Conservation (phyloP, 169 alveolate genomes). For the Plasmodium malariae region DNA sequence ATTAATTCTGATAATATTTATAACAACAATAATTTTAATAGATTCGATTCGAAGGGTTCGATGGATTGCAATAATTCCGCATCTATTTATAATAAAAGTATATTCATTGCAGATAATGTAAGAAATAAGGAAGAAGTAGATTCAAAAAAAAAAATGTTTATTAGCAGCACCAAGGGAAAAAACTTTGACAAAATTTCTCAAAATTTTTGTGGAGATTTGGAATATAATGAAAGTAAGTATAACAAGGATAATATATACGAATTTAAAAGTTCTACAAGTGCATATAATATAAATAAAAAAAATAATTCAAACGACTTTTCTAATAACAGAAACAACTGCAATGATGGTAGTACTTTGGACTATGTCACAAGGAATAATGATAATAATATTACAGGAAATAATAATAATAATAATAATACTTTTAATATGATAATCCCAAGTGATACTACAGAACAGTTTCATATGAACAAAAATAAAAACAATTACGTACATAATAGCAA, state of each 20-base stretch:
- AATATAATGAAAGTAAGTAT: conserved; percentile 18
- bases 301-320: too few relatives aligned
- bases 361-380: conserved; percentile 4
- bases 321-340: not conserved
- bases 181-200: not conserved
- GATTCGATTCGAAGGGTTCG: conserved; percentile 59
- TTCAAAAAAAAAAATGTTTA: conserved; percentile 19
- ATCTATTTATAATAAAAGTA: conserved; percentile 30
- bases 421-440: conserved; percentile 10
- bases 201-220: conserved; percentile 15
- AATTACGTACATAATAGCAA: conserved; percentile 13
- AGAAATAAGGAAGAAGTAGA: conserved; percentile 45
- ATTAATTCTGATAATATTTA: conserved; percentile 52
- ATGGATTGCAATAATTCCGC: conserved; percentile 28
- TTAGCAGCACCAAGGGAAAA: not conserved
- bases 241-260: conserved; percentile 22
- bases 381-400: conserved; percentile 8
- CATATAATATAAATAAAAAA: conserved; percentile 22
- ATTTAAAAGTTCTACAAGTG: not conserved
- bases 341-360: conserved; percentile 12
- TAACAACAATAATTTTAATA: conserved; percentile 38
- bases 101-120: conserved; percentile 35
- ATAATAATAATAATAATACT: not conserved
- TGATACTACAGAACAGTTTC: conserved; percentile 33
- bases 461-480: conserved; percentile 14